Evolutionary conservation across 2,329 filamentous ascomycete species (phyloP).

Genomic region (Diaporthe batatas): DNA sequence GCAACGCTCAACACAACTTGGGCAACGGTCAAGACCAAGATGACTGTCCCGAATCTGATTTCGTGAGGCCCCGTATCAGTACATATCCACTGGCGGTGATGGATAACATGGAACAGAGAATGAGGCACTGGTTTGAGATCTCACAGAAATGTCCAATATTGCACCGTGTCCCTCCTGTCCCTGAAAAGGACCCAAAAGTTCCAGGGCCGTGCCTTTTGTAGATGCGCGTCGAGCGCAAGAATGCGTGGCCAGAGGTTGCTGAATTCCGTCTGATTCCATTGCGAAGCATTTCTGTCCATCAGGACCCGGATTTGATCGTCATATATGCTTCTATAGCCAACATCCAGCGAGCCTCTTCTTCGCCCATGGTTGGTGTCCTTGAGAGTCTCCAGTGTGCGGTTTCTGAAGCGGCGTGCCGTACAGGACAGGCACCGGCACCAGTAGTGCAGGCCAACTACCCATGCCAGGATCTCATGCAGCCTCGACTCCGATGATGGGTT

Average conservation of each 20-base stretch:
- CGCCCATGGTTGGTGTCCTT: background rate
- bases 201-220: constrained; percentile 5
- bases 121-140: background rate
- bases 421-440: background rate
- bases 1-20: background rate
- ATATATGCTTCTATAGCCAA: background rate
- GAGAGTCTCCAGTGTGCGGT: background rate
- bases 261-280: background rate
- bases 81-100: too few species aligned
- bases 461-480: background rate
- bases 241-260: background rate
- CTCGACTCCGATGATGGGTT: background rate
- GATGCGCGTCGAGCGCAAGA: background rate
- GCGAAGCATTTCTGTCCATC: background rate
- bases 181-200: constrained; percentile 9
- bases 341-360: background rate
- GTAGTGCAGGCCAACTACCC: background rate
- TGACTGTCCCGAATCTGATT: background rate
- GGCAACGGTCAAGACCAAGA: background rate
- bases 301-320: background rate
- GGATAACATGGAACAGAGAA: too few species aligned
- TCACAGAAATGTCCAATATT: constrained; percentile 10
- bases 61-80: background rate
- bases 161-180: background rate
- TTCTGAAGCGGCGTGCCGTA: background rate